Percentiles rank a stretch among this genome's conserved stretches.
phyloP scores from a whole-genome alignment of 768 basidiomycete species.

The Candolleomyces efflorescens region DNA sequence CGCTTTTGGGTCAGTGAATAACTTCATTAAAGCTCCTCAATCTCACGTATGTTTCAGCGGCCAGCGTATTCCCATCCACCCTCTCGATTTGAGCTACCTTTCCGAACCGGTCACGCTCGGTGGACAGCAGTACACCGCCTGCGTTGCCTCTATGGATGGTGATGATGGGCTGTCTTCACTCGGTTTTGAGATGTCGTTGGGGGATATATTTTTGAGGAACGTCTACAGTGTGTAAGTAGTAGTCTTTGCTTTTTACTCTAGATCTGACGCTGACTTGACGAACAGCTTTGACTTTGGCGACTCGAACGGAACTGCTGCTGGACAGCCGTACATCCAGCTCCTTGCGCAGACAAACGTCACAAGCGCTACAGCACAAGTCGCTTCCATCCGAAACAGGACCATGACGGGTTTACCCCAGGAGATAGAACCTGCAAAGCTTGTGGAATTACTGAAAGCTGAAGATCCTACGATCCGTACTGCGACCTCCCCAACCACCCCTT shows the following conservation, averaged over 20 bases:
- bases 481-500: not conserved
- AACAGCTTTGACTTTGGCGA: constrained; percentile 9
- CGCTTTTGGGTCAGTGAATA: constrained; percentile 27
- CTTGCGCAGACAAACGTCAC: constrained; percentile 1
- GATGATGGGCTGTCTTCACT: constrained; percentile 19
- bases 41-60: constrained; percentile 15
- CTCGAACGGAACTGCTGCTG: not conserved
- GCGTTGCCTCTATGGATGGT: constrained; percentile 27
- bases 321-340: constrained; percentile 9
- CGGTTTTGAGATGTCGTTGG: constrained; percentile 19
- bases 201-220: constrained; percentile 8
- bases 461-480: not conserved
- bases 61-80: constrained; percentile 35
- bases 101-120: constrained; percentile 17
- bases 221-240: constrained; percentile 9
- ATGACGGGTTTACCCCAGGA: constrained; percentile 1
- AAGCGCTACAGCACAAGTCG: not conserved
- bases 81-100: constrained; percentile 37
- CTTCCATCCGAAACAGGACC: not conserved
- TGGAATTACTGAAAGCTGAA: not conserved
- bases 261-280: not conserved
- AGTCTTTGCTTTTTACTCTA: not conserved
- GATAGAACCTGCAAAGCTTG: not conserved
- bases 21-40: not conserved
- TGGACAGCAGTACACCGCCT: constrained; percentile 33